A percentile compares a stretch with the other conserved stretches of the same genome.
phyloP scores from a whole-genome alignment of 2,329 filamentous ascomycete species.

The Fusarium tjaetaba region DNA sequence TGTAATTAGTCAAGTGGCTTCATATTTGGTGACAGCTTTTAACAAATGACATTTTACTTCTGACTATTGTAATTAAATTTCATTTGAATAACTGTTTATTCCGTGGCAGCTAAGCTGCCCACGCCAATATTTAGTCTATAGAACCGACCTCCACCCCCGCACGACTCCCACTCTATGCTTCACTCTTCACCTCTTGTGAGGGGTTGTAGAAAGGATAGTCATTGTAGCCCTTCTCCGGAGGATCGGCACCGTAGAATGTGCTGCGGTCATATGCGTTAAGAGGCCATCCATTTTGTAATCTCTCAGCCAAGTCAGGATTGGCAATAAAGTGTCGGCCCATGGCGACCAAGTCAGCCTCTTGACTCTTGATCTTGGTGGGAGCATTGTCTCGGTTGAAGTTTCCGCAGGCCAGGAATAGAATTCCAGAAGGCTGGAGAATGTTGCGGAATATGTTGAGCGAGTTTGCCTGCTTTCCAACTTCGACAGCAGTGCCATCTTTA shows the following conservation, averaged over 20 bases:
- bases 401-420: slow-evolving; percentile 61
- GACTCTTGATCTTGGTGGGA: slow-evolving; percentile 49
- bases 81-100: neutral
- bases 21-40: no score
- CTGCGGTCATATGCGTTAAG: slow-evolving; percentile 51
- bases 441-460: slow-evolving; percentile 53
- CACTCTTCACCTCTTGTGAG: neutral
- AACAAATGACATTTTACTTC: no score
- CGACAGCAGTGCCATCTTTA: neutral
- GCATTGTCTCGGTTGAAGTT: slow-evolving; percentile 47
- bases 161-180: neutral
- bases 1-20: no score
- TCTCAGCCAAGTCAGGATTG: slow-evolving; percentile 51
- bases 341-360: slow-evolving; percentile 37
- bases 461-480: slow-evolving; percentile 39
- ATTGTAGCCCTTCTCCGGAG: slow-evolving; percentile 42
- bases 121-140: neutral
- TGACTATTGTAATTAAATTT: neutral
- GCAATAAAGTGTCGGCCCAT: slow-evolving; percentile 49
- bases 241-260: slow-evolving; percentile 51
- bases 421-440: slow-evolving; percentile 51
- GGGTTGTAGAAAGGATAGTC: slow-evolving; percentile 38
- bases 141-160: neutral
- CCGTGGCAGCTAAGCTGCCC: neutral
- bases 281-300: slow-evolving; percentile 49